These are phyloP conservation scores for Helicostylum pulchrum DNA, from an alignment of 192 early-diverging fungal genomes.

Conservation along the genomic window DNA sequence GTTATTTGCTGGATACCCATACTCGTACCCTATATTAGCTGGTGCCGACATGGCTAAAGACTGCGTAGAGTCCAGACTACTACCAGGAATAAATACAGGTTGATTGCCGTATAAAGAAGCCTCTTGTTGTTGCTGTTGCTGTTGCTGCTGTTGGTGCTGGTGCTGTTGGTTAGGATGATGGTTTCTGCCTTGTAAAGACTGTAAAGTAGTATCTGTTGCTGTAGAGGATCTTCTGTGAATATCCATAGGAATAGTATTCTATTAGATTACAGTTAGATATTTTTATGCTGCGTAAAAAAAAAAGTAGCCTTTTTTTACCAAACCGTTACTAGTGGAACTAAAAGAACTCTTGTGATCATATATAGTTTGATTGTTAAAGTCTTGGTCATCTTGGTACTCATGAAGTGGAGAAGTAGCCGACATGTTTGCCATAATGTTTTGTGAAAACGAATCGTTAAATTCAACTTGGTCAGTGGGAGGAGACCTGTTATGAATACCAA, in stretches of 20 bases:
- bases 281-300: no score
- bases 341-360: not conserved
- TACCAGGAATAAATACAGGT: not conserved
- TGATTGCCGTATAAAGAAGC: not conserved
- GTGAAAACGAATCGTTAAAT: slow-evolving; percentile 6
- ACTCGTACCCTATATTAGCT: slow-evolving; percentile 29
- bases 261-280: no score
- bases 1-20: not conserved
- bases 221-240: slow-evolving; percentile 12
- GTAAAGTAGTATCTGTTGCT: not conserved
- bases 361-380: not conserved
- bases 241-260: not conserved
- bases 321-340: not conserved
- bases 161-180: no score
- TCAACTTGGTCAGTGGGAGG: not conserved
- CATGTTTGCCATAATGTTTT: not conserved
- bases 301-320: no score
- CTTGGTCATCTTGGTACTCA: not conserved
- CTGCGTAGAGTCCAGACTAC: slow-evolving; percentile 1
- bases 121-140: not conserved
- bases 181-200: not conserved
- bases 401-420: not conserved
- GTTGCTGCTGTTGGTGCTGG: not conserved
- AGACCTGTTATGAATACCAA: not conserved
- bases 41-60: slow-evolving; percentile 34